Conservation (phyloP, 495 filamentous ascomycete genomes). For the Xylaria acuta region DNA sequence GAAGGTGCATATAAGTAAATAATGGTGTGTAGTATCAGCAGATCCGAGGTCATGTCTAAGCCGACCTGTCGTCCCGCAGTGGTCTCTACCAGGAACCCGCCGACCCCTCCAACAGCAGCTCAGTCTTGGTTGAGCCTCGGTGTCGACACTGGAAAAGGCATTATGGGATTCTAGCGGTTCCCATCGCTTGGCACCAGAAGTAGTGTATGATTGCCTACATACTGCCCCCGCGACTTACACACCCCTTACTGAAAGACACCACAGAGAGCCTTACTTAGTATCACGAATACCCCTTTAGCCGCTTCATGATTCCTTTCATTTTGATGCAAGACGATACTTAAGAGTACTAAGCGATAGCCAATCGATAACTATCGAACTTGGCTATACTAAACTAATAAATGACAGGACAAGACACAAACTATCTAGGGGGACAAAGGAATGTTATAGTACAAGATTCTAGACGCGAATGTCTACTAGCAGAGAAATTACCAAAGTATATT, state of each 20-base stretch:
- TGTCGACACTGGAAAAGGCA: not conserved
- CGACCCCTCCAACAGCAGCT: not conserved
- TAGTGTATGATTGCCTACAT: not conserved
- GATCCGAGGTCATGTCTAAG: not conserved
- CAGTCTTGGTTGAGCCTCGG: not conserved
- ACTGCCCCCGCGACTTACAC: not conserved
- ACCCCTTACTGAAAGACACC: not conserved
- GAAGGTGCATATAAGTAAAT: not conserved
- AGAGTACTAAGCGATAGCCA: not conserved
- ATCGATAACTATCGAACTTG: not conserved
- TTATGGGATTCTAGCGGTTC: not conserved
- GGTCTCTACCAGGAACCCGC: not conserved
- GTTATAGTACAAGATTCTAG: not conserved
- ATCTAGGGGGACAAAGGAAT: not conserved
- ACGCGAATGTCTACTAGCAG: not conserved
- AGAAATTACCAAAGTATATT: no score
- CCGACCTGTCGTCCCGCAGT: not conserved
- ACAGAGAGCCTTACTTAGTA: not conserved
- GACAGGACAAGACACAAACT: not conserved
- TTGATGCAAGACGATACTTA: not conserved
- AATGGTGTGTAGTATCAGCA: slow-evolving; percentile 1
- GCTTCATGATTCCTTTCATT: not conserved
- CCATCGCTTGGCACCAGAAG: not conserved
- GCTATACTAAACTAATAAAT: not conserved
- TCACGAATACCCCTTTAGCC: not conserved